Evolutionary conservation across 345 rosid genomes (phyloP).

Genomic region (Abelmoschus esculentus): DNA sequence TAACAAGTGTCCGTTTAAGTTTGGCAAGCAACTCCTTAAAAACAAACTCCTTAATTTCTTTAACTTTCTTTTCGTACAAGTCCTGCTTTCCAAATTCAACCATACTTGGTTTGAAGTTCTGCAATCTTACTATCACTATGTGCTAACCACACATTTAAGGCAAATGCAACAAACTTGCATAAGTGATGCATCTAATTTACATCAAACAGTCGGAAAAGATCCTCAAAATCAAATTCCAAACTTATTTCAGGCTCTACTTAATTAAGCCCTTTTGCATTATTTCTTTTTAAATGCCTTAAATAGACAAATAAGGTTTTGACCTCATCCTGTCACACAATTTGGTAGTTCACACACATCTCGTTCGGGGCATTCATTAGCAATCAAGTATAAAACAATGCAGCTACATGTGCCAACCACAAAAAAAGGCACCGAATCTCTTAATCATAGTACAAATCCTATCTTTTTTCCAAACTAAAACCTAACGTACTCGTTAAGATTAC

Average conservation of each 20-base stretch:
- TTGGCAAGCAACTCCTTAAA: background rate
- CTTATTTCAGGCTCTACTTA: background rate
- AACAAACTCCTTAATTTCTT: background rate
- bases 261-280: no score
- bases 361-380: background rate
- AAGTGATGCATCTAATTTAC: background rate
- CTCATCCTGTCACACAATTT: background rate
- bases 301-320: background rate
- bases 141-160: background rate
- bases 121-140: background rate
- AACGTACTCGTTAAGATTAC: background rate
- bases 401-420: background rate
- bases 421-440: background rate
- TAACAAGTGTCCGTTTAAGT: background rate
- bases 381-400: background rate
- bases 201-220: background rate
- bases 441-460: background rate
- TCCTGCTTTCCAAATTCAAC: background rate
- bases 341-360: constrained; percentile 1
- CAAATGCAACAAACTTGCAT: background rate
- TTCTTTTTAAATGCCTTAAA: background rate
- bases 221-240: background rate
- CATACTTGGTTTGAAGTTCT: background rate
- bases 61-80: background rate
- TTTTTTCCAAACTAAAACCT: background rate